These are phyloP conservation scores for Trichoderma cornu-damae DNA, from an alignment of 2,329 filamentous ascomycete species.

Conservation along the genomic window DNA sequence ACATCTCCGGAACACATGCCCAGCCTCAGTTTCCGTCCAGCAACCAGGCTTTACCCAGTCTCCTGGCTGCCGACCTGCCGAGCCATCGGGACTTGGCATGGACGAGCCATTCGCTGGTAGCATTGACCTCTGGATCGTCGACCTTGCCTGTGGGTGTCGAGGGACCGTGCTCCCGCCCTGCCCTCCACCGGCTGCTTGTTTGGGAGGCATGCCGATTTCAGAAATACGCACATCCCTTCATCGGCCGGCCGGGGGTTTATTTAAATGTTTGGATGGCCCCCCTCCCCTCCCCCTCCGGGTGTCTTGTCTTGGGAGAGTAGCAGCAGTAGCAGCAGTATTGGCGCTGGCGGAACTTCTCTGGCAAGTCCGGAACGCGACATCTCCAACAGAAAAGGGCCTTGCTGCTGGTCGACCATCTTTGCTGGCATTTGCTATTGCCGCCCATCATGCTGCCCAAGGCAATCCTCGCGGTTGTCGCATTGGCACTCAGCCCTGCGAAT, in stretches of 20 bases:
- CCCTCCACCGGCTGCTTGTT: conserved; percentile 4
- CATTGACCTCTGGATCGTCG: conserved; percentile 3
- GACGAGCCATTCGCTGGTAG: conserved; percentile 7
- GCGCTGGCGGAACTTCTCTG: not conserved
- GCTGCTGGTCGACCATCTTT: not conserved
- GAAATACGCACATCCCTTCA: conserved; percentile 1
- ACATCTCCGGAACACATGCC: not conserved
- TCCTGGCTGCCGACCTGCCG: conserved; percentile 14
- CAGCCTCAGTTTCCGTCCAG: conserved; percentile 6
- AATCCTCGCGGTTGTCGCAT: conserved; percentile 35
- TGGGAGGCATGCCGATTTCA: not conserved
- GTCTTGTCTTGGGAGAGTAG: no score
- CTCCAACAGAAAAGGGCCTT: not conserved
- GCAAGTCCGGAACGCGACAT: not conserved
- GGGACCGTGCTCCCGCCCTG: conserved; percentile 9
- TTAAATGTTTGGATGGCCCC: conserved; percentile 8
- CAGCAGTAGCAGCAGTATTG: no score
- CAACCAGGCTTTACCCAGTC: not conserved
- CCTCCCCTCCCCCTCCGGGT: no score
- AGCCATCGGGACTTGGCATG: not conserved
- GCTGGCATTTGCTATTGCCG: not conserved
- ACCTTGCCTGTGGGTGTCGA: conserved; percentile 11
- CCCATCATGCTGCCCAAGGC: conserved; percentile 16
- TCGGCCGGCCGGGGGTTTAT: not conserved
- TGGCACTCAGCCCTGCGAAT: conserved; percentile 38